Evolutionary conservation across 2,329 filamentous ascomycete genomes (phyloP).

Genomic region (Clarireedia sp.): DNA sequence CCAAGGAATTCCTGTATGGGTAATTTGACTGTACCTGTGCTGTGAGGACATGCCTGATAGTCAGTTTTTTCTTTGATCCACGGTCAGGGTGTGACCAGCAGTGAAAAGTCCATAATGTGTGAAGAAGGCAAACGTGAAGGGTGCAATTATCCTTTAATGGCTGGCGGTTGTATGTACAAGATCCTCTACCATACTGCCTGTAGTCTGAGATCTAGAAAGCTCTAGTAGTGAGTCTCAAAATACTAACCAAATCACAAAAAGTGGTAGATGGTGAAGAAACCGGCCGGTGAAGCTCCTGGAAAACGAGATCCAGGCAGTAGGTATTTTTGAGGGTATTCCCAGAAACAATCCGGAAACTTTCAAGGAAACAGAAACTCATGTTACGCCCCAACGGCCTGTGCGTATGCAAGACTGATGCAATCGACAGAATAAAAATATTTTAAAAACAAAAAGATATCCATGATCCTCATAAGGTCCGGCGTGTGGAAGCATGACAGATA

Average conservation of each 20-base stretch:
- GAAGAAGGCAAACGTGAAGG: conserved; percentile 3
- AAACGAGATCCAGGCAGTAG: conserved; percentile 28
- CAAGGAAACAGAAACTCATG: conserved; percentile 17
- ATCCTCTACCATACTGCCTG: conserved; percentile 20
- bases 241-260: conserved; percentile 18
- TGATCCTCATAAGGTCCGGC: conserved; percentile 18
- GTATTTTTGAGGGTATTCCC: conserved; percentile 21
- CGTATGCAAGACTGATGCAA: conserved; percentile 29
- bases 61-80: conserved; percentile 8
- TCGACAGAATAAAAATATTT: conserved; percentile 19
- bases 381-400: conserved; percentile 26
- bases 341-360: conserved; percentile 16
- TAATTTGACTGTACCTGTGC: conserved; percentile 9
- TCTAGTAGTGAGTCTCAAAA: conserved; percentile 15
- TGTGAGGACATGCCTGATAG: neutral
- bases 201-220: conserved; percentile 13
- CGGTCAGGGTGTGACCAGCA: conserved; percentile 10
- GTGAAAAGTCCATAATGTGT: neutral
- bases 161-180: conserved; percentile 20
- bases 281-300: conserved; percentile 14
- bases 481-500: conserved; percentile 23
- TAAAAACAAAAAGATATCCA: conserved; percentile 16
- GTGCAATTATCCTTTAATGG: conserved; percentile 15
- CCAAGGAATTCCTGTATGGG: conserved; percentile 3
- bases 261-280: conserved; percentile 11